phyloP scores from a whole-genome alignment of 129 eudicot genomes.

The Artemisia tridentata region DNA sequence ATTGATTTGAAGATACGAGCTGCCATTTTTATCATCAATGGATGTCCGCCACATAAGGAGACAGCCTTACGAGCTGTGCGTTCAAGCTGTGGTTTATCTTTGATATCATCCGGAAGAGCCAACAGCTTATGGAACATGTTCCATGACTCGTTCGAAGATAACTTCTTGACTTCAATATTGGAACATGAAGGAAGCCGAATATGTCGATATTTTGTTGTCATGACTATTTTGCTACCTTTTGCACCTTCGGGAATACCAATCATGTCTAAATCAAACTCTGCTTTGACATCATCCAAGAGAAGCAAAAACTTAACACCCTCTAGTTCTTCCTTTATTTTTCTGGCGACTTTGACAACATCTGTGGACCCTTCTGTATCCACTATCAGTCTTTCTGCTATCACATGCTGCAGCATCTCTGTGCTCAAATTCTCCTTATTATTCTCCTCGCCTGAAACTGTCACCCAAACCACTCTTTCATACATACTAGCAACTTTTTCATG shows the following conservation, averaged over 20 bases:
- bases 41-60: conserved; percentile 29
- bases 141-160: conserved; percentile 28
- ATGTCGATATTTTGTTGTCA: conserved; percentile 29
- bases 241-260: conserved; percentile 28
- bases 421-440: conserved; percentile 31
- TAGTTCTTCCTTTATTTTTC: conserved; percentile 22
- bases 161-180: conserved; percentile 23
- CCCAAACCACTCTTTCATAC: conserved; percentile 30
- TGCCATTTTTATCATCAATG: conserved; percentile 37
- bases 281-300: conserved; percentile 33
- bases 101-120: conserved; percentile 6
- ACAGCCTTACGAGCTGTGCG: conserved; percentile 22
- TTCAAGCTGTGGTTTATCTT: conserved; percentile 19
- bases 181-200: conserved; percentile 26
- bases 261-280: conserved; percentile 28
- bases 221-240: conserved; percentile 36
- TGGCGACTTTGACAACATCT: conserved; percentile 12
- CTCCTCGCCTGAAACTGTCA: conserved; percentile 33
- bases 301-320: conserved; percentile 27
- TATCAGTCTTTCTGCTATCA: conserved; percentile 29
- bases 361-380: conserved; percentile 20
- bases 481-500: conserved; percentile 32
- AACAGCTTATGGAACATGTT: conserved; percentile 33
- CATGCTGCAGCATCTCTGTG: conserved; percentile 26
- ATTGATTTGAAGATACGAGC: conserved; percentile 33